Base-by-base conservation (phyloP, 2,329 filamentous ascomycete species). In the Ophiostoma ips region DNA sequence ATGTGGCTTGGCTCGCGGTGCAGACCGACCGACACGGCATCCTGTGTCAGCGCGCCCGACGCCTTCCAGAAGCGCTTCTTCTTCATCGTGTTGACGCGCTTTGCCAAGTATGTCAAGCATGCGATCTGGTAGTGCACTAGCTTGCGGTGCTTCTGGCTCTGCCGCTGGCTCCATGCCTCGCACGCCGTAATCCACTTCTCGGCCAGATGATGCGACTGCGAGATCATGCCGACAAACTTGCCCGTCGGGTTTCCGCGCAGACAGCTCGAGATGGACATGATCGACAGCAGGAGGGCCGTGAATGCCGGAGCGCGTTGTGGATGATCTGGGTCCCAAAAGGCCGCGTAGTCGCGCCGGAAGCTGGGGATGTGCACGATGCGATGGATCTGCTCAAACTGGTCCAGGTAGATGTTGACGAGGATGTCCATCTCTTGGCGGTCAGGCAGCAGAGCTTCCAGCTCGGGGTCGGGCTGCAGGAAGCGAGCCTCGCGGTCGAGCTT, bases 31-130 rank as follows among this genome's bases (percentile, higher is more conserved):
- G 72, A 71, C 51, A 80, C 72, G 50, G 72, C 75, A 48, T 79
- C 73, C 45, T 76, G 74, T 13, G 78, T 70, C 50, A 80, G 65
- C 5, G 71, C 67, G 0, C 76, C 75, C 1, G 76, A 68, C 36
- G 70, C 68, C 15, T 73, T 76, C 76, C 76, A 80, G 61, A 77
- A 79, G 12, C 75, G 68, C 68, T 80, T 80, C 69, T 80, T 80
- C 66, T 79, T 60, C 55, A 80, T 71, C 2, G 72, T 75, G 62
- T 81, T 81, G 55, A 79, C 72, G 30, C 74, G 68, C 66, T 79
- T 80, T 40, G 73, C 75, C 2, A 80, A 68, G 55, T 78, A 79
- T n/a, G 76, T 58, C 31, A 81, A 64, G 56, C 76, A 79, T 12
- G 70, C 68, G 15, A 80, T 71, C 60, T 80, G 76, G 59, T 77